Evolutionary conservation across 2,329 filamentous ascomycete species (phyloP).

Genomic region (Elsinoe ampelina): DNA sequence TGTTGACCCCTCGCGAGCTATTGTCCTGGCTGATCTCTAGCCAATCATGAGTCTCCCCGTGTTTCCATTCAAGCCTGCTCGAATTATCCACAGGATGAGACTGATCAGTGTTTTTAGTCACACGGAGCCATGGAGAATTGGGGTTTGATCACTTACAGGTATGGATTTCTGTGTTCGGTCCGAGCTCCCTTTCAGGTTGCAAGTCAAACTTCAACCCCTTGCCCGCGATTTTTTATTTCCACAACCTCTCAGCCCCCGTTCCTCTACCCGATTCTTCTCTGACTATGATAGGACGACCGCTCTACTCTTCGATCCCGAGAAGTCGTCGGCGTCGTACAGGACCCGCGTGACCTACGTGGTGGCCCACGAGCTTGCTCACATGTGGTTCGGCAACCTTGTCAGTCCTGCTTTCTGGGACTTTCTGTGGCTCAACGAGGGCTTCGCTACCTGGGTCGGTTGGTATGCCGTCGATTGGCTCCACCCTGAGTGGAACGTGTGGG

Average conservation of each 20-base stretch:
- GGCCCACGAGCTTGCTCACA: slow-evolving; percentile 92
- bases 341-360: slow-evolving; percentile 95
- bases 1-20: slow-evolving; percentile 25
- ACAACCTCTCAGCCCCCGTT: too few species aligned
- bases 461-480: slow-evolving; percentile 82
- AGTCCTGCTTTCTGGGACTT: slow-evolving; percentile 72
- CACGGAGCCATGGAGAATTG: slow-evolving; percentile 89
- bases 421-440: slow-evolving; percentile 89
- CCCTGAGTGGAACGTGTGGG: slow-evolving; percentile 97
- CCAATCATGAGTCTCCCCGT: slow-evolving; percentile 34
- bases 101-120: slow-evolving; percentile 43
- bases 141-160: slow-evolving; percentile 81
- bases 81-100: slow-evolving; percentile 7
- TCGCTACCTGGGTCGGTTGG: slow-evolving; percentile 98
- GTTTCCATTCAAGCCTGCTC: neutral
- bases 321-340: slow-evolving; percentile 48
- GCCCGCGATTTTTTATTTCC: too few species aligned
- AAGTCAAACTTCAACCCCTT: too few species aligned
- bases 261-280: neutral
- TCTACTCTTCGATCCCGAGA: slow-evolving; percentile 66
- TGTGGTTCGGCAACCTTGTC: slow-evolving; percentile 92
- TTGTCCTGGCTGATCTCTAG: slow-evolving; percentile 19
- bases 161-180: neutral
- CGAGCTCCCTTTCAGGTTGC: too few species aligned
- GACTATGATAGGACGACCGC: slow-evolving; percentile 58